These are phyloP conservation scores for Candida palmyrensis DNA, from an alignment of 805 yeast species.

Conservation along the genomic window DNA sequence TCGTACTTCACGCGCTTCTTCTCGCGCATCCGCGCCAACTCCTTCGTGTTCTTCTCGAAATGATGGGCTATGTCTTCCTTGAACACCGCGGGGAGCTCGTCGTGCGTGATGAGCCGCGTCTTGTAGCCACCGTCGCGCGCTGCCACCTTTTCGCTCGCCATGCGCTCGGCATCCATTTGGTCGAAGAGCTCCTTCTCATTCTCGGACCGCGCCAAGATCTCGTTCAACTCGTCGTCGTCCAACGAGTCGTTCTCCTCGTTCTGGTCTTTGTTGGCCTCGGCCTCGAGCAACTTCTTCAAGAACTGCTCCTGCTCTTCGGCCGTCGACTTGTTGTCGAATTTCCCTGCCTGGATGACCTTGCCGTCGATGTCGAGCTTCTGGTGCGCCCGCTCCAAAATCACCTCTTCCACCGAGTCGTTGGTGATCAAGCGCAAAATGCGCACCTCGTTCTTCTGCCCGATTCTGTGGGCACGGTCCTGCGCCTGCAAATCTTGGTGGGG, in stretches of 20 bases:
- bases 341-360: constrained; percentile 88
- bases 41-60: constrained; percentile 47
- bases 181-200: constrained; percentile 53
- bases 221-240: constrained; percentile 70
- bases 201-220: constrained; percentile 64
- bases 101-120: constrained; percentile 57
- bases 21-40: constrained; percentile 61
- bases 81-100: constrained; percentile 80
- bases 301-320: constrained; percentile 84
- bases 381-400: constrained; percentile 75
- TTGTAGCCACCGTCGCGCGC: constrained; percentile 20
- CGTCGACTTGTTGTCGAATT: constrained; percentile 80
- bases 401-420: constrained; percentile 79
- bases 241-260: constrained; percentile 52
- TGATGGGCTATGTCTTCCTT: constrained; percentile 54
- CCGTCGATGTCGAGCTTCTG: constrained; percentile 84
- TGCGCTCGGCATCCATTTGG: constrained; percentile 57
- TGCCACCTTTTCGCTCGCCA: constrained; percentile 26
- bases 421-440: constrained; percentile 76
- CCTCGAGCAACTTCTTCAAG: constrained; percentile 65
- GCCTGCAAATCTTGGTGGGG: constrained; percentile 92
- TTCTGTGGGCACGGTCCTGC: constrained; percentile 86
- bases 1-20: constrained; percentile 80
- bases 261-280: constrained; percentile 52
- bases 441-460: constrained; percentile 85